Evolutionary conservation across 2,329 filamentous ascomycete species (phyloP).

Genomic region (Chaetomiaceae sp.): DNA sequence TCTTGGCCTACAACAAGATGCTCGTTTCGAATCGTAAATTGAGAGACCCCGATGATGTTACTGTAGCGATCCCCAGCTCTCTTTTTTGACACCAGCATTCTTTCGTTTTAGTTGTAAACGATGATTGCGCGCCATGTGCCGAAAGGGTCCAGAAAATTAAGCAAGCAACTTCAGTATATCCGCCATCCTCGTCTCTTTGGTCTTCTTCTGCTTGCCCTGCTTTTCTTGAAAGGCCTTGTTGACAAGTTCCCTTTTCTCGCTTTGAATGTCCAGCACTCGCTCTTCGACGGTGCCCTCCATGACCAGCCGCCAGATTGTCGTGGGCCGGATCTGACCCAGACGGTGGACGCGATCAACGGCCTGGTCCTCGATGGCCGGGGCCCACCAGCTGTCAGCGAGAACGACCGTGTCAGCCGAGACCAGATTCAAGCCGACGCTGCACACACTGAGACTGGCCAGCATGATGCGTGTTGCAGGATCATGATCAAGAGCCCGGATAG

Average conservation of each 20-base stretch:
- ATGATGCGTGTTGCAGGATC: slow-evolving; percentile 68
- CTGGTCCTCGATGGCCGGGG: slow-evolving; percentile 87
- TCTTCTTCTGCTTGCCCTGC: slow-evolving; percentile 46
- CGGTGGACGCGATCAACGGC: slow-evolving; percentile 85
- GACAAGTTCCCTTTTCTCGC: slow-evolving; percentile 73
- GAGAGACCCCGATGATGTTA: too few species aligned
- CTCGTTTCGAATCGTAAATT: too few species aligned
- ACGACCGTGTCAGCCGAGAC: slow-evolving; percentile 83
- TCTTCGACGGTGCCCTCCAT: slow-evolving; percentile 81
- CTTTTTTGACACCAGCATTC: too few species aligned
- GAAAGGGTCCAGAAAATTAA: slow-evolving; percentile 8
- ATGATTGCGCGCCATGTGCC: too few species aligned
- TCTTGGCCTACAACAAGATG: too few species aligned
- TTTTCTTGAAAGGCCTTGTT: slow-evolving; percentile 76
- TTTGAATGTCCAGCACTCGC: slow-evolving; percentile 71
- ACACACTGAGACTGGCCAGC: slow-evolving; percentile 77
- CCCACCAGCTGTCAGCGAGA: slow-evolving; percentile 82
- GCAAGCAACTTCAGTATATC: slow-evolving; percentile 49
- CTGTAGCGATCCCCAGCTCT: too few species aligned
- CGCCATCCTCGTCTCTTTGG: slow-evolving; percentile 54
- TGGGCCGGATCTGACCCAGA: slow-evolving; percentile 74
- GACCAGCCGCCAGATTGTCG: slow-evolving; percentile 75
- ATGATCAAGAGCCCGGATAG: slow-evolving; percentile 62
- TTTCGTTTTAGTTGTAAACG: too few species aligned
- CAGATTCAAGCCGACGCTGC: slow-evolving; percentile 80